Conservation (phyloP, 768 basidiomycete genomes). For the Mycena polygramma region DNA sequence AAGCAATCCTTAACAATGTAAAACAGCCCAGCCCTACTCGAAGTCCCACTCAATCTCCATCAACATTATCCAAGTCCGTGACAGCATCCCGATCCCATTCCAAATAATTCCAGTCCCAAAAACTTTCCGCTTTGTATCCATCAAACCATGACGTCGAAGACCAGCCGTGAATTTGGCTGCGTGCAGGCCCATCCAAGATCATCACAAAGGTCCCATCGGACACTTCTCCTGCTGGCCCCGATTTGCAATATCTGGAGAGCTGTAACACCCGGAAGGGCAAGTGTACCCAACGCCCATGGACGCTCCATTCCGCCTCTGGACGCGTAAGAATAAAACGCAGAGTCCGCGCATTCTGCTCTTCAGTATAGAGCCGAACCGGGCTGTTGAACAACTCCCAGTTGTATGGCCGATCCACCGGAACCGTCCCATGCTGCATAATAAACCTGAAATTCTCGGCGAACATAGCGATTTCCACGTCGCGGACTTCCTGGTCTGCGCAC, state of each 20-base stretch:
- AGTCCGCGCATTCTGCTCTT: conserved; percentile 18
- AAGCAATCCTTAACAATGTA: too few species aligned
- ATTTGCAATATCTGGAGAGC: conserved; percentile 28
- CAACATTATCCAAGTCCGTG: conserved; percentile 6
- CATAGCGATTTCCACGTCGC: background rate
- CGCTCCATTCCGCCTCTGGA: background rate
- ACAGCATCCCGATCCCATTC: conserved; percentile 12
- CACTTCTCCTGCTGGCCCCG: too few species aligned
- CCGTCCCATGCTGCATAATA: conserved; percentile 1
- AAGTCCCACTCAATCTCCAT: conserved; percentile 18
- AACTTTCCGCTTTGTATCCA: conserved; percentile 24
- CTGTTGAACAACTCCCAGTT: conserved; percentile 19
- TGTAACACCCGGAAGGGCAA: conserved; percentile 1
- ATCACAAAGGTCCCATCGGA: conserved; percentile 24
- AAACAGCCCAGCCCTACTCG: too few species aligned
- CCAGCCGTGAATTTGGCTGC: conserved; percentile 29
- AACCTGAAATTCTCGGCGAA: background rate
- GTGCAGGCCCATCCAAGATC: conserved; percentile 23
- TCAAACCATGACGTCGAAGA: conserved; percentile 9
- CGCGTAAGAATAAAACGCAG: conserved; percentile 20
- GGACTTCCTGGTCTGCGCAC: conserved; percentile 10
- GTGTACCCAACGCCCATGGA: background rate
- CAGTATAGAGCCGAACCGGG: background rate
- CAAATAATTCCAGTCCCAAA: background rate
- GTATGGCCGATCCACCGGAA: background rate